Conservation (phyloP, 208 protist genomes). For the Phytomonas francai region DNA sequence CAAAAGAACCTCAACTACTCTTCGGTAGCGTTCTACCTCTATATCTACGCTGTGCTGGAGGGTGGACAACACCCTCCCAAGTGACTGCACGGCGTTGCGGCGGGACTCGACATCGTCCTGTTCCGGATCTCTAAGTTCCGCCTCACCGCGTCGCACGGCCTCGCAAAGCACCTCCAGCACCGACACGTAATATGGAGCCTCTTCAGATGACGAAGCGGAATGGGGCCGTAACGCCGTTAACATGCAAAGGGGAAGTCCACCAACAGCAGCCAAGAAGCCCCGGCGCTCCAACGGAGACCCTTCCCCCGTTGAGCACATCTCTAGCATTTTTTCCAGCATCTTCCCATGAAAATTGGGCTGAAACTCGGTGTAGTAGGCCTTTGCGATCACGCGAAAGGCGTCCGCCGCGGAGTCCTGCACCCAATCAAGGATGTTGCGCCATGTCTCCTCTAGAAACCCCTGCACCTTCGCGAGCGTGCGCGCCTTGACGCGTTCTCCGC, state of each 20-base stretch:
- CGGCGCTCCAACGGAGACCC: constrained; percentile 61
- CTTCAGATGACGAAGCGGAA: constrained; percentile 2
- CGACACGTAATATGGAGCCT: constrained; percentile 10
- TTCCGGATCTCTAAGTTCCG: constrained; percentile 30
- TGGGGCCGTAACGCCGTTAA: constrained; percentile 22
- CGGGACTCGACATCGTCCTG: constrained; percentile 86
- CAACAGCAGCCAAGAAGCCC: constrained; percentile 80
- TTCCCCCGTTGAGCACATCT: constrained; percentile 17
- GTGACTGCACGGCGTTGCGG: constrained; percentile 79
- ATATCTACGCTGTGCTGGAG: constrained; percentile 18
- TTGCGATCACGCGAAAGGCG: constrained; percentile 54
- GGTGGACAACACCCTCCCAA: constrained; percentile 31
- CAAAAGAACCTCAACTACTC: constrained; percentile 50
- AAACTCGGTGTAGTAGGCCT: constrained; percentile 57
- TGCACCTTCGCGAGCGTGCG: constrained; percentile 62
- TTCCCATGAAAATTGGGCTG: constrained; percentile 69
- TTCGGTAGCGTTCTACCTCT: constrained; percentile 20
- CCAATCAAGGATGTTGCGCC: constrained; percentile 86
- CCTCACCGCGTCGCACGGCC: constrained; percentile 15
- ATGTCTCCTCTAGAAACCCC: constrained; percentile 81
- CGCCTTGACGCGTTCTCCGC: constrained; percentile 35
- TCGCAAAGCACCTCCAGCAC: constrained; percentile 12
- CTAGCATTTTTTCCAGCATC: constrained; percentile 53
- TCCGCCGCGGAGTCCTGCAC: constrained; percentile 59
- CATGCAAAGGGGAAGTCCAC: constrained; percentile 50